A percentile compares a stretch with the other conserved stretches of the same genome.
Conservation (phyloP, 2,329 filamentous ascomycete genomes). For the Triangularia verruculosa region DNA sequence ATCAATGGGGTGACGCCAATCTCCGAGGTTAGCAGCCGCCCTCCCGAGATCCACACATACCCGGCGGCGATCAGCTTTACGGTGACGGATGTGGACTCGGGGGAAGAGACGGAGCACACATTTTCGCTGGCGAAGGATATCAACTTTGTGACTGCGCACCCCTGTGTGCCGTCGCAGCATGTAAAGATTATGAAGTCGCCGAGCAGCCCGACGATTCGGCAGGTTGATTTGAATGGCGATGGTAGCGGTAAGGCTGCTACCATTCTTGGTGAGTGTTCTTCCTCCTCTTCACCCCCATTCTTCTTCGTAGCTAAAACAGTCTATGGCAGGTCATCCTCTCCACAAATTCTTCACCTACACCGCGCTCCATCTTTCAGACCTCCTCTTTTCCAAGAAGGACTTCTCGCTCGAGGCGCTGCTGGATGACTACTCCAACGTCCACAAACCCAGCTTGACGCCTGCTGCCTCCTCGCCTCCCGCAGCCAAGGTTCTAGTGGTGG, state of each 20-base stretch:
- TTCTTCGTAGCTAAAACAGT: slow-evolving; percentile 9
- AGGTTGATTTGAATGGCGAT: slow-evolving; percentile 51
- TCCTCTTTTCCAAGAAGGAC: slow-evolving; percentile 45
- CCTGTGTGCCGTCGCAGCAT: slow-evolving; percentile 57
- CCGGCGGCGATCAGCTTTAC: slow-evolving; percentile 42
- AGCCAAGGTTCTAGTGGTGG: slow-evolving; percentile 55
- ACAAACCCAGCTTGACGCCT: slow-evolving; percentile 34
- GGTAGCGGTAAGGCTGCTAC: slow-evolving; percentile 45
- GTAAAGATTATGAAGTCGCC: slow-evolving; percentile 59
- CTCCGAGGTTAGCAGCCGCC: slow-evolving; percentile 33
- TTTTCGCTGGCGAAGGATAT: slow-evolving; percentile 55
- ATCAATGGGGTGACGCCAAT: slow-evolving; percentile 40
- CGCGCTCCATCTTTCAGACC: slow-evolving; percentile 56
- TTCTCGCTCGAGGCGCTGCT: slow-evolving; percentile 49
- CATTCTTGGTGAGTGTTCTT: slow-evolving; percentile 37
- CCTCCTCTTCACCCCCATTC: not conserved
- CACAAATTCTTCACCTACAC: slow-evolving; percentile 62
- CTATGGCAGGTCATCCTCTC: slow-evolving; percentile 54
- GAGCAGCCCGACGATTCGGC: slow-evolving; percentile 57
- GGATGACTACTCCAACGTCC: slow-evolving; percentile 33
- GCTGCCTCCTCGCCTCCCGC: slow-evolving; percentile 28
- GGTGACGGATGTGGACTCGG: slow-evolving; percentile 40
- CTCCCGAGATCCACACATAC: slow-evolving; percentile 37
- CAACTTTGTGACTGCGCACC: slow-evolving; percentile 64
- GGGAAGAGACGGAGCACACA: slow-evolving; percentile 39